Conservation (phyloP, 2,329 filamentous ascomycete species). For the Xylaria sp. region DNA sequence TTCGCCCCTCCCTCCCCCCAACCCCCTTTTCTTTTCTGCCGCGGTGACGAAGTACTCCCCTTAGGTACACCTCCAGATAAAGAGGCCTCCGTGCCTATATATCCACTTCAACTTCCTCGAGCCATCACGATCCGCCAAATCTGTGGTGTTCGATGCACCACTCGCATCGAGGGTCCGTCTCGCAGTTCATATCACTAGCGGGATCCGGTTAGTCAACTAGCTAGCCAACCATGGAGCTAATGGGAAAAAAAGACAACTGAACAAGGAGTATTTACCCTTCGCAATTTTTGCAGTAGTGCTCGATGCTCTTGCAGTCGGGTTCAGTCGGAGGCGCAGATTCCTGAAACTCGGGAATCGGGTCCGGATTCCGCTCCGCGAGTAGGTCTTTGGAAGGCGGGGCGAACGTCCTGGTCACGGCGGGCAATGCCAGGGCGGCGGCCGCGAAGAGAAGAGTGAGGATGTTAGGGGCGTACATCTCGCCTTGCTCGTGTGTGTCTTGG, state of each 20-base stretch:
- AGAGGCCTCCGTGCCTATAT: background rate
- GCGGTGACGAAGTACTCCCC: no score
- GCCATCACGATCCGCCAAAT: conserved; percentile 7
- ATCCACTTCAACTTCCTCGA: background rate
- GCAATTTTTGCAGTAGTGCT: conserved; percentile 32
- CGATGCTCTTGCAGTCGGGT: conserved; percentile 28
- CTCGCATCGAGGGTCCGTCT: conserved; percentile 33
- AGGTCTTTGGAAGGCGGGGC: no score
- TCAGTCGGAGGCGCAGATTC: conserved; percentile 3
- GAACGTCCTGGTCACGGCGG: no score
- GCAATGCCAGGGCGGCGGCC: conserved; percentile 23
- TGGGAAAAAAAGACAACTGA: background rate
- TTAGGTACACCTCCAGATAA: background rate
- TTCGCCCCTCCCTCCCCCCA: no score
- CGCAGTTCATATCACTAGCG: conserved; percentile 33
- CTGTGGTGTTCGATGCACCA: conserved; percentile 30
- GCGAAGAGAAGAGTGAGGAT: conserved; percentile 23
- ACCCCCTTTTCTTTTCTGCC: no score
- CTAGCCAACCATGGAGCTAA: background rate
- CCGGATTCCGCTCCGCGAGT: background rate
- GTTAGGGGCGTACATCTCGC: conserved; percentile 24
- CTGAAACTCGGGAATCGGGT: no score
- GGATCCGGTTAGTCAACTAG: background rate
- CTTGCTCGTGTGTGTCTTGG: no score
- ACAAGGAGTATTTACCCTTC: conserved; percentile 13